Base-by-base conservation (phyloP, 257 asterid species). In the Primulina huaijiensis region DNA sequence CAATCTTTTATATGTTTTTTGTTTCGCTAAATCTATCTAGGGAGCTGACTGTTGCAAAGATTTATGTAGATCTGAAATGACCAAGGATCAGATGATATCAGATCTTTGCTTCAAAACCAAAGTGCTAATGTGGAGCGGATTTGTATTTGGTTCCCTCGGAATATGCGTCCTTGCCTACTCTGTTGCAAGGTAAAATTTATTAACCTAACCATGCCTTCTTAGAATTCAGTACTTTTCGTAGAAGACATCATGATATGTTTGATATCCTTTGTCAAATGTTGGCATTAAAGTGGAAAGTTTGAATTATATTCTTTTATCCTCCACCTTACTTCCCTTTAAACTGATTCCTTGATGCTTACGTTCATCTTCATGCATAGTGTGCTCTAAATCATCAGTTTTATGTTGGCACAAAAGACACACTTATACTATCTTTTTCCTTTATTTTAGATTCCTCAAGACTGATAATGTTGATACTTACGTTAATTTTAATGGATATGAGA, bases 81-180 rank as follows among this genome's bases (percentile, higher is more conserved):
- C 82, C 8, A 90, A 89, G 87, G 92, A 86, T 80, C 87, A 94
- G 78, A 82, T 94, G 57, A 23, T 94, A 60, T 83, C 78, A n/a
- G 87, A 89, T 71, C 96, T 94, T 72, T 82, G 89, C 70, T 85
- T 82, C 82, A 83, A 74, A 77, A 75, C 87, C 23, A 86, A 84
- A 74, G 73, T 85, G 21, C 74, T 89, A 64, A 69, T 86, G 74
- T 94, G 96, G 88, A 79, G 93, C 50, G 99, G 97, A 38, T 72
- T 86, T 35, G 78, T 87, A 56, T 74, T 94, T 57, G 95, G 99
- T 74, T 76, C 95, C 34, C 19, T 90, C 5, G 97, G 97, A 19
- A 7, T 90, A 46, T 95, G 95, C 34, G 60, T 93, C 76, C 86
- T 90, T 70, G 83, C 95, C 74, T 90, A 83, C 76, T 88, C 96